Percentiles rank a stretch among this genome's conserved stretches.
Evolutionary conservation across 2,329 filamentous ascomycete genomes (phyloP).

Genomic region (Pseudonectria buxi): DNA sequence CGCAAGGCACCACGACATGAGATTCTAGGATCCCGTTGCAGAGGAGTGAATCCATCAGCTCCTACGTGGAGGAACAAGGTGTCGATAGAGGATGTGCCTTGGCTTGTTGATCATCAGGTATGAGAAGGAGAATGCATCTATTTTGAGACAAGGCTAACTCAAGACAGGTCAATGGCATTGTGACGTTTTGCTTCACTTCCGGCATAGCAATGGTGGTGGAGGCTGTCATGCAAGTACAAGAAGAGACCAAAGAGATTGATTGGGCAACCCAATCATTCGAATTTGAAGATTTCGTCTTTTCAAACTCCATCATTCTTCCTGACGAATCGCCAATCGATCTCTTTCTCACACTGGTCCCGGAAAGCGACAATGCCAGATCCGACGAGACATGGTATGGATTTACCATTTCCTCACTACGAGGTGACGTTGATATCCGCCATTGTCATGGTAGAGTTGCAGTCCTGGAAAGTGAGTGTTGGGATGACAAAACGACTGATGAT

Average conservation of each 20-base stretch:
- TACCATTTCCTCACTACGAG: slow-evolving; percentile 18
- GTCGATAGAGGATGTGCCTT: slow-evolving; percentile 18
- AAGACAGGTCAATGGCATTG: slow-evolving; percentile 15
- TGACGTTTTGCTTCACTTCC: slow-evolving; percentile 17
- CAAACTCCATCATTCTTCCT: slow-evolving; percentile 19
- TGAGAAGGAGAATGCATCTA: neutral
- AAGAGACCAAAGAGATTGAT: slow-evolving; percentile 14
- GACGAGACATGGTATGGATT: slow-evolving; percentile 16
- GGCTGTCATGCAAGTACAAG: slow-evolving; percentile 18
- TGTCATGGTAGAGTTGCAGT: slow-evolving; percentile 13
- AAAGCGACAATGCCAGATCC: slow-evolving; percentile 10
- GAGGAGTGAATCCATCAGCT: slow-evolving; percentile 18
- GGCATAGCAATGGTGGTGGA: slow-evolving; percentile 19
- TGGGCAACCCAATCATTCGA: slow-evolving; percentile 14
- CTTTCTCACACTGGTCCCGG: slow-evolving; percentile 15
- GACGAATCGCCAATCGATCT: slow-evolving; percentile 14
- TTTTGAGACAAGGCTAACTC: slow-evolving; percentile 1
- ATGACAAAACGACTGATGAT: neutral
- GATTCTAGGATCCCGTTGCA: slow-evolving; percentile 16
- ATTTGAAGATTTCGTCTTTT: slow-evolving; percentile 18
- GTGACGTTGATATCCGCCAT: slow-evolving; percentile 18
- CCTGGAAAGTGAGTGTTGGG: slow-evolving; percentile 8
- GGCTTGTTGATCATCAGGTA: slow-evolving; percentile 20
- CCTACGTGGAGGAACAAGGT: slow-evolving; percentile 20
- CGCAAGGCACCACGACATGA: slow-evolving; percentile 16